Evolutionary conservation across 768 basidiomycete species (phyloP).

Genomic region (Suillus brevipes): DNA sequence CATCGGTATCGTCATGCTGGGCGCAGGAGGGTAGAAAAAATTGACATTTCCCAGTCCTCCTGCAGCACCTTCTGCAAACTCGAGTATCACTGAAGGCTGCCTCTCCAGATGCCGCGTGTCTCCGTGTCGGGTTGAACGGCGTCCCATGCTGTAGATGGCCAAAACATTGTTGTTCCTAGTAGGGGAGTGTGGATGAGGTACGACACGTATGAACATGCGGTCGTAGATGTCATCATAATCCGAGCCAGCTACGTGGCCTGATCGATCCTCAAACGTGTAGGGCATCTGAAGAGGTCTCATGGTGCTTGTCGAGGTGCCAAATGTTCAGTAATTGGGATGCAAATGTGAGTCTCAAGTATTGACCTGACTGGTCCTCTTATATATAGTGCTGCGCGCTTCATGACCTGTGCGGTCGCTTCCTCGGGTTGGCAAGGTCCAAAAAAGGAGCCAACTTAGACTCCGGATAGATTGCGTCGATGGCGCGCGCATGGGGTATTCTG

Average conservation of each 20-base stretch:
- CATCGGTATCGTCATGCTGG: conserved; percentile 55
- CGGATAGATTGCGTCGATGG: neutral
- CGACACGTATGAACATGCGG: conserved; percentile 66
- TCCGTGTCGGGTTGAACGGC: conserved; percentile 60
- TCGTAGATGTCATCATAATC: conserved; percentile 83
- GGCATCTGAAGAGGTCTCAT: conserved; percentile 40
- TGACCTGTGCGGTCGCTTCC: conserved; percentile 9
- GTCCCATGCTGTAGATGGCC: conserved; percentile 65
- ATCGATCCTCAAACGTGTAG: conserved; percentile 68
- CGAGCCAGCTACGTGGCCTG: conserved; percentile 50
- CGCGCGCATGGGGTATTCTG: neutral
- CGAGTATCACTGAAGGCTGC: conserved; percentile 57
- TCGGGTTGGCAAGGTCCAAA: neutral
- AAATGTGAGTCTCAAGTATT: neutral
- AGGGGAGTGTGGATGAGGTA: conserved; percentile 44
- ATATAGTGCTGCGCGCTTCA: neutral
- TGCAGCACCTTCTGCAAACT: conserved; percentile 49
- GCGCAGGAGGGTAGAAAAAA: conserved; percentile 44
- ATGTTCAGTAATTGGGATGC: neutral
- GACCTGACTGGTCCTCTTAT: neutral
- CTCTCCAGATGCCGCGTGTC: conserved; percentile 52
- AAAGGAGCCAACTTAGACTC: neutral
- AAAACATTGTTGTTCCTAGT: conserved; percentile 35
- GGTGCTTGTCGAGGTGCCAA: conserved; percentile 8
- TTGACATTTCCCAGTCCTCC: conserved; percentile 61